Evolutionary conservation across 768 basidiomycete genomes (phyloP).

Genomic region (Boletus rex-veris): DNA sequence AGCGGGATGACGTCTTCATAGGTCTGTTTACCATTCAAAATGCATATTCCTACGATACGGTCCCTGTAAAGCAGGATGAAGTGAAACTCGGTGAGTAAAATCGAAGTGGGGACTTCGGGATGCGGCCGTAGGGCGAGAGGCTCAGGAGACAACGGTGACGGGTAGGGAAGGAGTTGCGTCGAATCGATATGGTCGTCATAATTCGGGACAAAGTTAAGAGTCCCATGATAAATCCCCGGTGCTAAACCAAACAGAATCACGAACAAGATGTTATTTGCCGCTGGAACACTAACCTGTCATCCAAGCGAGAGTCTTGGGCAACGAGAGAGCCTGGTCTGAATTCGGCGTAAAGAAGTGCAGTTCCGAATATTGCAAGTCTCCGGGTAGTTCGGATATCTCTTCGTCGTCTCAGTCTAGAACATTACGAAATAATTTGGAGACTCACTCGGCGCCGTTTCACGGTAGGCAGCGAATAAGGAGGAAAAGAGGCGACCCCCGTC

Average conservation of each 20-base stretch:
- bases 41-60: constrained; percentile 71
- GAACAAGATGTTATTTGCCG: neutral
- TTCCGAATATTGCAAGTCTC: constrained; percentile 70
- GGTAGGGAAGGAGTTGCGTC: constrained; percentile 78
- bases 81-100: constrained; percentile 89
- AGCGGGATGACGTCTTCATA: constrained; percentile 83
- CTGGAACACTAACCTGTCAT: constrained; percentile 63
- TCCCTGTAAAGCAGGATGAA: constrained; percentile 83
- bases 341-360: constrained; percentile 76
- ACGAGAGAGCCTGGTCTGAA: constrained; percentile 62
- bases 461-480: constrained; percentile 66
- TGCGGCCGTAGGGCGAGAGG: constrained; percentile 14
- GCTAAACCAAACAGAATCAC: constrained; percentile 38
- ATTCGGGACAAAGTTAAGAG: constrained; percentile 63
- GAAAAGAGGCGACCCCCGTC: constrained; percentile 77
- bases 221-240: constrained; percentile 86
- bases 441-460: constrained; percentile 79
- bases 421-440: constrained; percentile 13
- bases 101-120: constrained; percentile 60
- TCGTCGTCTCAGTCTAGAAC: constrained; percentile 23
- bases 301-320: constrained; percentile 84
- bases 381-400: constrained; percentile 92
- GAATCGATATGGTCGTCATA: constrained; percentile 75
- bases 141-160: constrained; percentile 36
- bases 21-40: constrained; percentile 73